Evolutionary conservation across 2,329 filamentous ascomycete genomes (phyloP).

Genomic region (Metarhizium humberi): DNA sequence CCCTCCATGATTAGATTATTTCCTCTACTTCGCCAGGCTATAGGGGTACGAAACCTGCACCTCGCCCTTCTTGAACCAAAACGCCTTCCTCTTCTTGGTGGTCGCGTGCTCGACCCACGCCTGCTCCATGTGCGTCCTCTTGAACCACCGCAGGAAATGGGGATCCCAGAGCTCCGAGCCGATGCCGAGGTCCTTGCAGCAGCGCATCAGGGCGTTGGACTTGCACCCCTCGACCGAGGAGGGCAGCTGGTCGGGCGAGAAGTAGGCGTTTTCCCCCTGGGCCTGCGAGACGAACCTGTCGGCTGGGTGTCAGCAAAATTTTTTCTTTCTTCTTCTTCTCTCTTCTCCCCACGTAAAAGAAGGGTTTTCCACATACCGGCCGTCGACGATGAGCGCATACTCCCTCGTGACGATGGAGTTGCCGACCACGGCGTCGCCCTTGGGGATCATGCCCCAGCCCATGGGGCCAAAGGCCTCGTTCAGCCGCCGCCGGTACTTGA

Average conservation of each 20-base stretch:
- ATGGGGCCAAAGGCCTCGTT: conserved; percentile 90
- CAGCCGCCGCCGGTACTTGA: conserved; percentile 89
- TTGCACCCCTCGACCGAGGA: conserved; percentile 96
- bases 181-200: conserved; percentile 95
- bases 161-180: conserved; percentile 97
- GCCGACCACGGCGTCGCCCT: conserved; percentile 79
- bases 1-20: too few species aligned
- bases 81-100: conserved; percentile 83
- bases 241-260: conserved; percentile 79
- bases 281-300: conserved; percentile 80
- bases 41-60: conserved; percentile 60
- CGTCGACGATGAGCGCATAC: conserved; percentile 83
- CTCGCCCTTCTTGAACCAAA: conserved; percentile 73
- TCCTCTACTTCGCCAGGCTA: conserved; percentile 24
- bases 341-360: not conserved
- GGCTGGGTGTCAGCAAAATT: not conserved
- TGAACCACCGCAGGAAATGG: conserved; percentile 75
- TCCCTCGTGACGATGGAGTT: conserved; percentile 75
- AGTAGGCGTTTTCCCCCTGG: conserved; percentile 91
- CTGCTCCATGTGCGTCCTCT: conserved; percentile 65
- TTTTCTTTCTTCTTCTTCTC: too few species aligned
- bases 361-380: conserved; percentile 50
- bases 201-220: conserved; percentile 94
- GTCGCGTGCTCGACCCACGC: conserved; percentile 80
- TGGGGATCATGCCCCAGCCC: conserved; percentile 86